phyloP scores from a whole-genome alignment of 163 green algal genomes.

The Chlamydomonas reinhardtii region DNA sequence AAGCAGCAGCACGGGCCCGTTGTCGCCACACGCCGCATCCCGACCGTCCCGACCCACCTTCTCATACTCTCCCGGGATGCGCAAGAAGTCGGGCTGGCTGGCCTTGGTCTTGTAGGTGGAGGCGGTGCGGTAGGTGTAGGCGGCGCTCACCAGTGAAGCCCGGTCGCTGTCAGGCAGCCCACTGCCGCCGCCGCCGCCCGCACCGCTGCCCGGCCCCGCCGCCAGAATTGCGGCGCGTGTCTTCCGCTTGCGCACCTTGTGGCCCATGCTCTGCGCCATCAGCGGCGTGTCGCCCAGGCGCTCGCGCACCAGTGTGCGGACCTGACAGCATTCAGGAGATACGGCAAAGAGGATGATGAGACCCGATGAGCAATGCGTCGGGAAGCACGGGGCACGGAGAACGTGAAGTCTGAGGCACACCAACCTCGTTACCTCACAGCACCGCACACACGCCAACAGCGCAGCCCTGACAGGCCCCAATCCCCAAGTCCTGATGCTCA shows the following conservation, averaged over 20 bases:
- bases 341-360: no score
- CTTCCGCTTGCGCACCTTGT: slow-evolving; percentile 53
- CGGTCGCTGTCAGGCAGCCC: not conserved
- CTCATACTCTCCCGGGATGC: slow-evolving; percentile 66
- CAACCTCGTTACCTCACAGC: no score
- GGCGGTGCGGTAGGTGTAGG: slow-evolving; percentile 44
- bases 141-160: slow-evolving; percentile 6
- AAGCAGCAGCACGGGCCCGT: no score
- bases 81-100: slow-evolving; percentile 54
- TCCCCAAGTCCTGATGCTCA: no score
- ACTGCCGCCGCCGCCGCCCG: not conserved
- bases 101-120: slow-evolving; percentile 39
- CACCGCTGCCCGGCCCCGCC: not conserved
- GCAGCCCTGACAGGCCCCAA: no score
- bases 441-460: no score
- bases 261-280: slow-evolving; percentile 42
- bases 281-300: slow-evolving; percentile 55
- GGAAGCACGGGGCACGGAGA: no score
- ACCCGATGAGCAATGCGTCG: no score
- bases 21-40: no score
- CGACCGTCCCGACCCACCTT: slow-evolving; percentile 47
- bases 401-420: no score
- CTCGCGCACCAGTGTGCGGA: slow-evolving; percentile 58
- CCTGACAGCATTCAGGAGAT: slow-evolving; percentile 37
- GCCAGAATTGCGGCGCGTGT: not conserved